Evolutionary conservation across 768 basidiomycete species (phyloP), one percentile per base, ranked within the genome.

Genomic region (Suillus subluteus): DNA sequence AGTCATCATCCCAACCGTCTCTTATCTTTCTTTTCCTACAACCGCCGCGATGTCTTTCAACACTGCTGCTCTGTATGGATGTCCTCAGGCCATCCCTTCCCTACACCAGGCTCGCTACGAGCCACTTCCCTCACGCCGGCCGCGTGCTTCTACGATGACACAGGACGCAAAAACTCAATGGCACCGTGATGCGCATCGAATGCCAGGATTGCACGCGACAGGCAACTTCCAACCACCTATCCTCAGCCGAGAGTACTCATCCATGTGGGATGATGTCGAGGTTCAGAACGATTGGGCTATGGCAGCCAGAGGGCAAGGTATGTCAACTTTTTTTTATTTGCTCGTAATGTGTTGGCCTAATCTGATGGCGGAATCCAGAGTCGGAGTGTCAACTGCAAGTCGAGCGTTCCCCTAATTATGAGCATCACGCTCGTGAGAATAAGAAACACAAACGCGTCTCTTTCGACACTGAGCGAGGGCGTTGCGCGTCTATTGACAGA

Each of bases 311-410:
- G 62, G 46, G 23, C 40, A 56, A 30, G 62, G 75, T 76, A 37
- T 15, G 62, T 26, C 35, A 40, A n/a, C 13, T 43, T 5, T 59
- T 26, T 37, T 63, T 63, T 32, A 30, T 38, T 58, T 48, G 7
- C 7, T 26, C 6, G 2, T 16, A 40, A 37, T 35, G 37, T 48
- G 21, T 21, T 38, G 13, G n/a, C 58, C 16, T 12, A 40, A 23
- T 35, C 15, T 65, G 56, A 70, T 62, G 56, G 30, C 16, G 43
- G 26, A 48, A 4, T 12, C 12, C 62, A 72, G 74, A 67, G 44
- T 35, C 21, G 21, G 30, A 18, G 8, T 44, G 44, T 46, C 30
- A 15, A 50, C 41, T 61, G 56, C 62, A 63, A 23, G 50, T 61
- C 5, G 63, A 62, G 13, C 52, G 56, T 32, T 48, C 8, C 18